A percentile compares a stretch with the other conserved stretches of the same genome.
phyloP scores from a whole-genome alignment of 768 basidiomycete species.

The Neoboletus magnificus region DNA sequence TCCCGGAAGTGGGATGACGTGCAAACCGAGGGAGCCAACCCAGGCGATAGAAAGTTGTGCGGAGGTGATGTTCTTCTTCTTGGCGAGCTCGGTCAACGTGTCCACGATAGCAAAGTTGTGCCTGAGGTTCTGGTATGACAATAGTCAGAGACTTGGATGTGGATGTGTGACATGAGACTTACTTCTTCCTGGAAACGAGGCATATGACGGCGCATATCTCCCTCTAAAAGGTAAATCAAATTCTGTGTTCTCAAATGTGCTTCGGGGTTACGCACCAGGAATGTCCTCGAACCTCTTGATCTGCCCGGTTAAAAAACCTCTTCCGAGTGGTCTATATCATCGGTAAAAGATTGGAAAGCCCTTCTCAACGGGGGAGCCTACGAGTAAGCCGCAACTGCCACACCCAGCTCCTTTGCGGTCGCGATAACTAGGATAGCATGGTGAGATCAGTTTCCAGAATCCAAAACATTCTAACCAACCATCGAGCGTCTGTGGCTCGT shows the following conservation, averaged over 20 bases:
- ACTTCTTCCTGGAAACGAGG: slow-evolving; percentile 47
- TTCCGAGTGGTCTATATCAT: slow-evolving; percentile 46
- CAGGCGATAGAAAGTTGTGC: slow-evolving; percentile 45
- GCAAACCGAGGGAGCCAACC: slow-evolving; percentile 37
- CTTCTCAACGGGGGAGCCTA: slow-evolving; percentile 17
- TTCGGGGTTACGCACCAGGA: slow-evolving; percentile 16
- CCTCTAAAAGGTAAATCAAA: slow-evolving; percentile 26
- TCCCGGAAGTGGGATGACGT: slow-evolving; percentile 52
- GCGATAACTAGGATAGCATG: slow-evolving; percentile 38
- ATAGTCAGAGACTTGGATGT: background rate
- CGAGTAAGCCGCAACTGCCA: slow-evolving; percentile 62
- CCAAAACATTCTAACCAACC: slow-evolving; percentile 19
- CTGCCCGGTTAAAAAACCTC: slow-evolving; percentile 50
- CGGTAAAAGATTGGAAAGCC: no score
- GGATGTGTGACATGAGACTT: background rate
- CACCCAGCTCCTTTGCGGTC: slow-evolving; percentile 51
- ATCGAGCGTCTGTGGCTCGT: slow-evolving; percentile 48
- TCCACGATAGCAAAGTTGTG: slow-evolving; percentile 46
- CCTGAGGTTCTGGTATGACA: slow-evolving; percentile 1
- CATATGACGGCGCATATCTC: slow-evolving; percentile 37
- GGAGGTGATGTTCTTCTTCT: slow-evolving; percentile 41
- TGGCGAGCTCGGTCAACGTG: slow-evolving; percentile 37
- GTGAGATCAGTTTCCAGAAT: background rate
- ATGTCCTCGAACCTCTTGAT: slow-evolving; percentile 41
- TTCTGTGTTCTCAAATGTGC: background rate